phyloP scores from a whole-genome alignment of 176 grass and related monocot species.

The Poa pratensis region DNA sequence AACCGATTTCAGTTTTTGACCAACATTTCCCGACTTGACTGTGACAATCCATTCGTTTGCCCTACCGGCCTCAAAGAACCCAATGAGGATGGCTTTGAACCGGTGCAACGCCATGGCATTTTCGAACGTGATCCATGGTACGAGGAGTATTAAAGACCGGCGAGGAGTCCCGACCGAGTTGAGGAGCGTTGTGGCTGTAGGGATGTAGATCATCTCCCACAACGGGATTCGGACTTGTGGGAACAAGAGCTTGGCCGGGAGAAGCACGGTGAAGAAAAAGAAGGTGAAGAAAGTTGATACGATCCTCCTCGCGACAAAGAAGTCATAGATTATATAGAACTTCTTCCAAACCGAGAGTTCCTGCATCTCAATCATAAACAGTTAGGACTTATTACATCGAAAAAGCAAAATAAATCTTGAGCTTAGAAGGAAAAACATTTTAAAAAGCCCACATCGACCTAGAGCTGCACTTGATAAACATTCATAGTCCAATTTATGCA shows the following conservation, averaged over 20 bases:
- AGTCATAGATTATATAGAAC: slow-evolving; percentile 66
- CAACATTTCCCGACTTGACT: slow-evolving; percentile 56
- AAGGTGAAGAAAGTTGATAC: slow-evolving; percentile 61
- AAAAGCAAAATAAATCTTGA: not conserved
- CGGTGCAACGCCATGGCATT: slow-evolving; percentile 81
- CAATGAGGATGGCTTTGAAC: slow-evolving; percentile 68
- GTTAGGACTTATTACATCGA: not conserved
- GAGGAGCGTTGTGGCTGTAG: slow-evolving; percentile 51
- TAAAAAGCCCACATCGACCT: too few relatives aligned
- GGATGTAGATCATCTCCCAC: slow-evolving; percentile 63
- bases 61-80: slow-evolving; percentile 61
- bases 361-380: slow-evolving; percentile 15
- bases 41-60: slow-evolving; percentile 94
- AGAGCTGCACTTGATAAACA: too few relatives aligned
- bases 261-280: slow-evolving; percentile 63
- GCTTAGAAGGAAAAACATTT: too few relatives aligned
- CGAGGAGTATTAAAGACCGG: slow-evolving; percentile 58
- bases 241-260: slow-evolving; percentile 59
- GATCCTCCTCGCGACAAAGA: slow-evolving; percentile 64
- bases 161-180: slow-evolving; percentile 59
- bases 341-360: slow-evolving; percentile 61
- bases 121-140: slow-evolving; percentile 70
- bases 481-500: too few relatives aligned
- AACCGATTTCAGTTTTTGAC: slow-evolving; percentile 45
- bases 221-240: slow-evolving; percentile 51